Conservation (phyloP, 2,329 filamentous ascomycete genomes). For the Alternaria panax region DNA sequence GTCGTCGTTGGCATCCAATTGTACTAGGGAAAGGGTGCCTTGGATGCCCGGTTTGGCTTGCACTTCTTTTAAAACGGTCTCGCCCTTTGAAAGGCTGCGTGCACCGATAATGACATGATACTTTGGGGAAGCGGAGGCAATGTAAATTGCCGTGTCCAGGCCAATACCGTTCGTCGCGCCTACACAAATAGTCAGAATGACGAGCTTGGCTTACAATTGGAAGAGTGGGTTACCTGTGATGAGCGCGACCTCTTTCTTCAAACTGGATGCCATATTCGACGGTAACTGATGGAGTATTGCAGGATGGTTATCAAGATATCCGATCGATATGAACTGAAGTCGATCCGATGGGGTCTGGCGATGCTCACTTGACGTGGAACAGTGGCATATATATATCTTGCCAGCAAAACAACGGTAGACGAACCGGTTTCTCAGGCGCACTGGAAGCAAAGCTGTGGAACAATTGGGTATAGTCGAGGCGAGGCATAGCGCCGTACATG, state of each 20-base stretch:
- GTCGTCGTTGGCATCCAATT: slow-evolving; percentile 49
- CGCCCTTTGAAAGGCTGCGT: slow-evolving; percentile 42
- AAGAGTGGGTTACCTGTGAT: slow-evolving; percentile 30
- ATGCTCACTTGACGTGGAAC: background rate
- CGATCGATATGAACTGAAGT: background rate
- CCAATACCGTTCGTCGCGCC: slow-evolving; percentile 49
- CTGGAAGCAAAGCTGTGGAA: background rate
- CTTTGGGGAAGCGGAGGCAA: slow-evolving; percentile 34
- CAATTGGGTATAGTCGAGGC: background rate
- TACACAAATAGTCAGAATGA: slow-evolving; percentile 15
- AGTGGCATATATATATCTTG: background rate
- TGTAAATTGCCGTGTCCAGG: slow-evolving; percentile 41
- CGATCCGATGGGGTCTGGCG: background rate
- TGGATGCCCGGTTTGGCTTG: slow-evolving; percentile 33
- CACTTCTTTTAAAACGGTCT: slow-evolving; percentile 40
- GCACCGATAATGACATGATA: slow-evolving; percentile 50
- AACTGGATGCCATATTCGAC: slow-evolving; percentile 8
- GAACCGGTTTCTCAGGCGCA: too few relatives aligned
- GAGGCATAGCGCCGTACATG: background rate
- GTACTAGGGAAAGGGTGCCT: slow-evolving; percentile 42
- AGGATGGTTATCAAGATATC: background rate
- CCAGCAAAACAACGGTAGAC: background rate
- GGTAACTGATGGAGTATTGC: background rate
- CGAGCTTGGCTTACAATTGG: background rate
- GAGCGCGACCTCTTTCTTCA: slow-evolving; percentile 38